Base-by-base conservation (phyloP, 805 yeast genomes). In the Schizosaccharomyces cryophilus region DNA sequence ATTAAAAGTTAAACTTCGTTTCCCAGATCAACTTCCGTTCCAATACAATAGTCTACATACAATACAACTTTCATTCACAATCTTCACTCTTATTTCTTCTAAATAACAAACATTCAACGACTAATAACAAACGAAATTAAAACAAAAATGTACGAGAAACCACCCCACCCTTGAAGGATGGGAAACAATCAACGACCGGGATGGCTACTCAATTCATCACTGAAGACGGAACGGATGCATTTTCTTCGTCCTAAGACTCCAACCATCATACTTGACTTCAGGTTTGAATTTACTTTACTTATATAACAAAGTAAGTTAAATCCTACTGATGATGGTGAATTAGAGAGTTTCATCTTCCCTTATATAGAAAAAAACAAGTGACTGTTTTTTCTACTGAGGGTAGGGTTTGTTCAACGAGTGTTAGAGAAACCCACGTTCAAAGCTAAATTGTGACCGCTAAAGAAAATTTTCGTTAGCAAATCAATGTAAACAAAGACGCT, bases 281-380 rank as follows among this genome's bases (percentile, higher is more conserved):
- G 56, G 56, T 19, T 51, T 24, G 56, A 51, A 19, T 51, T 51
- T 51, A 51, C 30, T 45, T 51, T 51, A 51, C 56, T 51, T 51
- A 29, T 51, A 51, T 51, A 51, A 51, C 56, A 51, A 51, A 51
- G 56, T 51, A 51, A 51, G 56, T 51, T 51, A 51, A 51, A 51
- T 19, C 56, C 56, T 51, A 51, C 56, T 51, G 56, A 51, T 51
- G 56, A 51, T 51, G 56, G 56, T 51, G 51, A 45, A 45, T n/a
- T 9, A 45, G 21, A 5, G 17, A 45, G 26, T 45, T n/a, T 19
- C 21, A 9, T 19, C 26, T 19, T 24, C 51, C 51, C 26, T 19
- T 45, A 45, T 45, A 45, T 45, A 45, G 51, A 19, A 45, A 45
- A 45, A 5, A 11, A 4, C 9, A 15, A 15, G 51, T 45, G 51